Percentiles rank a stretch among this genome's conserved stretches.
phyloP scores from a whole-genome alignment of 768 basidiomycete species.

The Erythrobasidium yunnanense region DNA sequence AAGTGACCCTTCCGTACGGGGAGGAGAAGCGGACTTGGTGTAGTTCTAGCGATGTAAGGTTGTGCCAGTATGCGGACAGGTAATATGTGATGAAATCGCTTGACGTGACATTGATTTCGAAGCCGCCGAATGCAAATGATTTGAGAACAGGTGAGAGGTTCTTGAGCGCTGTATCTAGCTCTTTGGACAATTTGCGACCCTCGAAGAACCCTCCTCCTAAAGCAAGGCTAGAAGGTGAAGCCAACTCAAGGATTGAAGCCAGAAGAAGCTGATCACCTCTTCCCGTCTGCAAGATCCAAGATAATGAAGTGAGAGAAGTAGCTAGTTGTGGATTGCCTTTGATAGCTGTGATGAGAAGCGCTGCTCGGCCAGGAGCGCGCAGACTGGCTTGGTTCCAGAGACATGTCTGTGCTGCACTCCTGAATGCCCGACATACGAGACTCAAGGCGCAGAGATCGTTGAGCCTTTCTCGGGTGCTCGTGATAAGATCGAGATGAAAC shows the following conservation, averaged over 20 bases:
- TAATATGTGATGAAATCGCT: slow-evolving; percentile 4
- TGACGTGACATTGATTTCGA: neutral
- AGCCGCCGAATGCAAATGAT: slow-evolving; percentile 2
- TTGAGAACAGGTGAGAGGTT: neutral
- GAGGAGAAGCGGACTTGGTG: neutral
- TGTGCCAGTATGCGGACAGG: neutral
- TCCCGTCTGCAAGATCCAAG: slow-evolving; percentile 10
- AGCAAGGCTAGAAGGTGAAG: neutral
- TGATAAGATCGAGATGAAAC: slow-evolving; percentile 5
- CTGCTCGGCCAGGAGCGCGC: slow-evolving; percentile 17
- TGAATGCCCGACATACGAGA: neutral
- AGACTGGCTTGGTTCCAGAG: neutral
- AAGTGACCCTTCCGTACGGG: neutral
- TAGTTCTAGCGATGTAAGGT: neutral
- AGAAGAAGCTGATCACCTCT: neutral
- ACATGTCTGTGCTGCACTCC: neutral
- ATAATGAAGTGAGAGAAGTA: neutral
- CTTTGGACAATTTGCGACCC: neutral
- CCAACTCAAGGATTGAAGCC: neutral
- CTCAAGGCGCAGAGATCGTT: slow-evolving; percentile 10
- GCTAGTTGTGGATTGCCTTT: neutral
- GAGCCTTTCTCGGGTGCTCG: neutral
- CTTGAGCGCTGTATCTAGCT: neutral
- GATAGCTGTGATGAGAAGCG: neutral
- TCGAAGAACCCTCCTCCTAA: neutral